Conservation (phyloP, 495 filamentous ascomycete species). For the Xylaria flabelliformis region DNA sequence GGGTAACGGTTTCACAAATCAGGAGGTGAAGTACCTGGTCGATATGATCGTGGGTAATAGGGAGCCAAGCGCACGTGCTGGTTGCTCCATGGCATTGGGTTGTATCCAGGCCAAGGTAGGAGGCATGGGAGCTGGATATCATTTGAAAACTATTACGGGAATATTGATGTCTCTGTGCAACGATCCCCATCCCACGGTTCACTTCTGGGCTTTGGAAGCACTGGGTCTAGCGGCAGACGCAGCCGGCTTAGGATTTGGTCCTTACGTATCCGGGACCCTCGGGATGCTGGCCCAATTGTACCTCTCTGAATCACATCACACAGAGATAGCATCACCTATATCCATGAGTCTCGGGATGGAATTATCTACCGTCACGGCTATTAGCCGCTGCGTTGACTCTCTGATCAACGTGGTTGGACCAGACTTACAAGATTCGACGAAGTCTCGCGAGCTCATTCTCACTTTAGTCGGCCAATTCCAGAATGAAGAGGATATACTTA, state of each 20-base stretch:
- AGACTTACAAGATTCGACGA: constrained; percentile 91
- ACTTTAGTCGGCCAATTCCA: constrained; percentile 85
- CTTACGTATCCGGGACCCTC: constrained; percentile 85
- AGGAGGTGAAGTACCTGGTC: constrained; percentile 88
- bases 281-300: constrained; percentile 94
- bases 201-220: constrained; percentile 94
- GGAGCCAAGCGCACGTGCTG: constrained; percentile 90
- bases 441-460: constrained; percentile 87
- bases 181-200: constrained; percentile 94
- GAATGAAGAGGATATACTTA: constrained; percentile 73
- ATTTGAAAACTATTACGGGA: constrained; percentile 93
- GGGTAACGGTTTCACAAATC: constrained; percentile 86
- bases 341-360: constrained; percentile 90
- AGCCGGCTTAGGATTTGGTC: constrained; percentile 88
- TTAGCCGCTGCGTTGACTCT: constrained; percentile 90
- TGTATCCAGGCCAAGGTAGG: constrained; percentile 94
- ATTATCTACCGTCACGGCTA: constrained; percentile 77
- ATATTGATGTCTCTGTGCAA: constrained; percentile 95
- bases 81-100: constrained; percentile 91
- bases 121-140: constrained; percentile 97
- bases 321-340: constrained; percentile 75
- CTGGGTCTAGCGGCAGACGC: constrained; percentile 89
- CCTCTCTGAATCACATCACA: constrained; percentile 86
- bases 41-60: constrained; percentile 92
- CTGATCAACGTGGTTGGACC: constrained; percentile 95